Percentiles rank a stretch among this genome's conserved stretches.
These are phyloP conservation scores for Corymbia citriodora DNA, from an alignment of 441 rosid genomes.

Conservation along the genomic window DNA sequence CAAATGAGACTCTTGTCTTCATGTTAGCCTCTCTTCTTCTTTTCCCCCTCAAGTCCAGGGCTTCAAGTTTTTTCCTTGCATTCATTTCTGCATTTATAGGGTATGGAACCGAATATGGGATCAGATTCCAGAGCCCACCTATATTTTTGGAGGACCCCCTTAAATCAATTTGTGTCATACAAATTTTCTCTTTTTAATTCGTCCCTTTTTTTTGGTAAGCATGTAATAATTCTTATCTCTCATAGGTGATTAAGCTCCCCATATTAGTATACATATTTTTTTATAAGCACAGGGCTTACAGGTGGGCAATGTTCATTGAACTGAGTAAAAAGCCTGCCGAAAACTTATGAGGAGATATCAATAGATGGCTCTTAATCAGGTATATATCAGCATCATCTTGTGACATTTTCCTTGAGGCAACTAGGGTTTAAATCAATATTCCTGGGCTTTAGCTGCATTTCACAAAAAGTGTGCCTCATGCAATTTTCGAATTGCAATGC, in stretches of 20 bases:
- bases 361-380: not conserved
- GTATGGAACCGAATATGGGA: not conserved
- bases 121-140: not conserved
- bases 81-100: not conserved
- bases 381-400: not conserved
- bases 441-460: not conserved
- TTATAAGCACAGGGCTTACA: not conserved
- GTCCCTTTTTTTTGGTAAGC: not conserved
- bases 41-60: not conserved
- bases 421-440: not conserved
- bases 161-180: not conserved
- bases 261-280: not conserved
- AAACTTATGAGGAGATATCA: not conserved
- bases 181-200: not conserved
- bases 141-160: not conserved
- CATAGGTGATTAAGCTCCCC: not conserved
- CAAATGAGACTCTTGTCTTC: not conserved
- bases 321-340: not conserved
- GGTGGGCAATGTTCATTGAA: not conserved
- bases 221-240: not conserved
- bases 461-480: not conserved
- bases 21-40: constrained; percentile 5
- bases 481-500: not conserved
- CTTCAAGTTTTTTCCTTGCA: not conserved
- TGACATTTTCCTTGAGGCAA: not conserved